Percentiles rank a stretch among this genome's conserved stretches.
Evolutionary conservation across 2,329 filamentous ascomycete species (phyloP).

Genomic region (Botrytis aclada): DNA sequence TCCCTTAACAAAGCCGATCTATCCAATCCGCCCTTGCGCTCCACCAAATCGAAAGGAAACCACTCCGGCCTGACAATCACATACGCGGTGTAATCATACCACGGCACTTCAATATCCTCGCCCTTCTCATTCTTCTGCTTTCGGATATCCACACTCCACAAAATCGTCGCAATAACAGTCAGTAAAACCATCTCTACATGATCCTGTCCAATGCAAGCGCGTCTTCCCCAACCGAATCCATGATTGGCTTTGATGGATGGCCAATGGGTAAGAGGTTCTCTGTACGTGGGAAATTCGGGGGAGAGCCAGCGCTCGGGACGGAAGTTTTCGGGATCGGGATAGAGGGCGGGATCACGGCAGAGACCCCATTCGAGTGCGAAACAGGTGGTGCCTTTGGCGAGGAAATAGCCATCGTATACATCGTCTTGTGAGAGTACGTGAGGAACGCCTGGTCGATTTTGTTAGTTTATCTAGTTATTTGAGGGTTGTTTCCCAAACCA

Average conservation of each 20-base stretch:
- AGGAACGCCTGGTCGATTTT: slow-evolving; percentile 49
- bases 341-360: slow-evolving; percentile 38
- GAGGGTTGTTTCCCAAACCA: slow-evolving; percentile 27
- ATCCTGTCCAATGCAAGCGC: slow-evolving; percentile 49
- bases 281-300: slow-evolving; percentile 29
- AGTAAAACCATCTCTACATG: slow-evolving; percentile 43
- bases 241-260: slow-evolving; percentile 43
- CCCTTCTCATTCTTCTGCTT: slow-evolving; percentile 12
- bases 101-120: neutral
- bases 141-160: slow-evolving; percentile 12
- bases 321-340: slow-evolving; percentile 43
- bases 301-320: slow-evolving; percentile 38
- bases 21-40: neutral
- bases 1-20: neutral
- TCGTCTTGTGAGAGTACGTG: slow-evolving; percentile 54
- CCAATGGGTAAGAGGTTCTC: slow-evolving; percentile 45
- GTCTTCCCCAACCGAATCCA: slow-evolving; percentile 50
- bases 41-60: slow-evolving; percentile 14
- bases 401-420: slow-evolving; percentile 43
- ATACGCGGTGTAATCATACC: slow-evolving; percentile 16
- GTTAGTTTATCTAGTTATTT: neutral
- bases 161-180: slow-evolving; percentile 7
- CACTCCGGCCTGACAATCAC: slow-evolving; percentile 15
- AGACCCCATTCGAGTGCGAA: slow-evolving; percentile 29
- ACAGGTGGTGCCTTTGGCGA: slow-evolving; percentile 40